Evolutionary conservation across 495 filamentous ascomycete genomes (phyloP).

Genomic region (Aspergillus homomorphus): DNA sequence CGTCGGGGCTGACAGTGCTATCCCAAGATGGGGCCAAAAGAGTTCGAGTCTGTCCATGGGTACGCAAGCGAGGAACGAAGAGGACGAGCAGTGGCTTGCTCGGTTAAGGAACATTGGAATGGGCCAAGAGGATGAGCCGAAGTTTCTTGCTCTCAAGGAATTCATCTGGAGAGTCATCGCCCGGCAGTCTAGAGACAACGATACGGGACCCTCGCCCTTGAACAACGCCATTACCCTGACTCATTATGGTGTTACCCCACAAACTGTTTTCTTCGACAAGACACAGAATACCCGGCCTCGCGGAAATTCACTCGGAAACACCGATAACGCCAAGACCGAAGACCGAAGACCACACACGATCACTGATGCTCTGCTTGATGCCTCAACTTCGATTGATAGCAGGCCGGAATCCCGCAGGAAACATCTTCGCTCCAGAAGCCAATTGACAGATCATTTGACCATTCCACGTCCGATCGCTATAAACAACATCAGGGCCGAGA

Average conservation of each 20-base stretch:
- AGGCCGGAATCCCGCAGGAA: conserved; percentile 54
- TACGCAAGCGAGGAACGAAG: conserved; percentile 67
- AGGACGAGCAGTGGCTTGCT: conserved; percentile 93
- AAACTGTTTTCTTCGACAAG: conserved; percentile 91
- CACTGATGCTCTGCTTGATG: conserved; percentile 85
- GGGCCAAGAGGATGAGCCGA: conserved; percentile 79
- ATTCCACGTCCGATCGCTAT: conserved; percentile 20
- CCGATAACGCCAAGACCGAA: conserved; percentile 24
- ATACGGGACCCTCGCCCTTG: conserved; percentile 42
- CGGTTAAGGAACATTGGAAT: conserved; percentile 82
- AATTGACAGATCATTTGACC: conserved; percentile 20
- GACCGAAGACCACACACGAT: conserved; percentile 67
- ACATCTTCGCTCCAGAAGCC: conserved; percentile 46
- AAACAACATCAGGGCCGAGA: conserved; percentile 26
- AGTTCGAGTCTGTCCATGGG: conserved; percentile 32
- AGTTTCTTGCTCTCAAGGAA: conserved; percentile 79
- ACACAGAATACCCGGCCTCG: conserved; percentile 45
- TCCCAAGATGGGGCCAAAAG: conserved; percentile 27
- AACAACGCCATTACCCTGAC: conserved; percentile 70
- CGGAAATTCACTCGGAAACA: conserved; percentile 34
- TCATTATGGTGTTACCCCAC: conserved; percentile 67
- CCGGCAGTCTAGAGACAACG: conserved; percentile 57
- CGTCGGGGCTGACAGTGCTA: conserved; percentile 33
- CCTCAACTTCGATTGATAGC: conserved; percentile 82
- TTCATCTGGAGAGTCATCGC: conserved; percentile 86